A percentile compares a stretch with the other conserved stretches of the same genome.
Evolutionary conservation across 129 eudicot species (phyloP).

Genomic region (Artemisia annua): DNA sequence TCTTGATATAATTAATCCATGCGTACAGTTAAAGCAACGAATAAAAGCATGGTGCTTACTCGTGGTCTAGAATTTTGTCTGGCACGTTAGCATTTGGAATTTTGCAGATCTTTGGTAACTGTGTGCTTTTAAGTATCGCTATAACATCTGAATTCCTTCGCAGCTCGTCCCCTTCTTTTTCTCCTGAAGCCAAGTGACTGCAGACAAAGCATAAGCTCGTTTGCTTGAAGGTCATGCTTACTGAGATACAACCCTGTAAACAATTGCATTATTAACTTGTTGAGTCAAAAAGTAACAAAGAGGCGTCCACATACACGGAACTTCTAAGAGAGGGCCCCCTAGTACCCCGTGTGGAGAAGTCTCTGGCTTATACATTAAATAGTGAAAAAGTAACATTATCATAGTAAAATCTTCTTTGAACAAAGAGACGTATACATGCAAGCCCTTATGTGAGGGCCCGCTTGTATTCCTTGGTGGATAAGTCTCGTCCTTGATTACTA

Average conservation of each 20-base stretch:
- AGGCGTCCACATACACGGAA: not conserved
- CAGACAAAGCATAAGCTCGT: constrained; percentile 79
- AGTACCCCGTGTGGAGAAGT: not conserved
- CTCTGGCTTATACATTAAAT: too few species aligned
- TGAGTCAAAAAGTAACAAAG: not conserved
- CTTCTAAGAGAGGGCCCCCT: not conserved
- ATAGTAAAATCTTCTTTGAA: not conserved
- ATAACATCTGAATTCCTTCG: constrained; percentile 72
- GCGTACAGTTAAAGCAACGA: constrained; percentile 6
- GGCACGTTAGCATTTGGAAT: constrained; percentile 40
- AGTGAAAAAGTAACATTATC: too few species aligned
- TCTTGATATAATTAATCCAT: constrained; percentile 15
- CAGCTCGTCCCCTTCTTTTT: constrained; percentile 83
- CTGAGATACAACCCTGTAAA: constrained; percentile 83
- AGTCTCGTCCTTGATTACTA: too few species aligned
- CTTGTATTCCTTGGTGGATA: too few species aligned
- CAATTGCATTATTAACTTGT: constrained; percentile 9
- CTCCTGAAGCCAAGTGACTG: constrained; percentile 81
- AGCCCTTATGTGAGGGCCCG: not conserved
- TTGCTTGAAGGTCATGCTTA: constrained; percentile 64
- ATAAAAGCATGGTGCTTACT: constrained; percentile 41
- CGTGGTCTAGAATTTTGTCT: constrained; percentile 61
- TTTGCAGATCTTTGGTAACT: constrained; percentile 50
- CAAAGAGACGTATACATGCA: not conserved
- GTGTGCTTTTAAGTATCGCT: constrained; percentile 67